Evolutionary conservation across 768 basidiomycete genomes (phyloP).

Genomic region (Hypholoma fasciculare): DNA sequence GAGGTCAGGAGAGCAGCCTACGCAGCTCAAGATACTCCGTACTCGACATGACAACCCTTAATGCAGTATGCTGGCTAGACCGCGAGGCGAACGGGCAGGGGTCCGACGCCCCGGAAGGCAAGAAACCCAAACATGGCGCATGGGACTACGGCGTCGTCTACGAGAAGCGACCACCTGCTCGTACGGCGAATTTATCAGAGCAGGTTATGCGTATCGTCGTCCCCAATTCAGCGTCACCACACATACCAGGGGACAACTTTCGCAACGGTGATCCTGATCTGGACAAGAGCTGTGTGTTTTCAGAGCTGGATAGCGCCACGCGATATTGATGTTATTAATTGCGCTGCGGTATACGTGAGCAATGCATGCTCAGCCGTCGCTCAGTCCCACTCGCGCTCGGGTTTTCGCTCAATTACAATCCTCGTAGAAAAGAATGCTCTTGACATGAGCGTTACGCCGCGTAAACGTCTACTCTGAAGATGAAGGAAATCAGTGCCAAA

Average conservation of each 20-base stretch:
- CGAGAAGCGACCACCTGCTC: too few relatives aligned
- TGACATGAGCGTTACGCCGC: too few relatives aligned
- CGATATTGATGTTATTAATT: constrained; percentile 15
- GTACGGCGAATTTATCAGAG: too few relatives aligned
- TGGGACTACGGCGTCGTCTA: background rate
- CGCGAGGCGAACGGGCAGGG: background rate
- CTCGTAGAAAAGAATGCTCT: too few relatives aligned
- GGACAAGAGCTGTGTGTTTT: constrained; percentile 6
- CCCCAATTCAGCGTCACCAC: background rate
- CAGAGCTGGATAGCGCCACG: constrained; percentile 11
- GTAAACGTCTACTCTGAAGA: too few relatives aligned
- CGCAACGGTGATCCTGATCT: background rate
- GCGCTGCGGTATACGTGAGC: constrained; percentile 17
- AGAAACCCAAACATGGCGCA: background rate
- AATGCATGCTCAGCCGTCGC: constrained; percentile 5
- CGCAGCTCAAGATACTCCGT: background rate
- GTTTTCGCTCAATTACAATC: too few relatives aligned
- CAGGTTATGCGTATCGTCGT: constrained; percentile 2
- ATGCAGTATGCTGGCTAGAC: constrained; percentile 1
- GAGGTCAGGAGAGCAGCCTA: background rate
- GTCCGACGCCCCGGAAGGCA: background rate
- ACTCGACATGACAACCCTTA: background rate
- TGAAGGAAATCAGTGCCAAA: too few relatives aligned
- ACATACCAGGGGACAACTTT: background rate
- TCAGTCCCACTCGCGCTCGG: background rate